These are phyloP conservation scores for Pedinophyceae sp. DNA, from an alignment of 139 green algal genomes.

Conservation along the genomic window DNA sequence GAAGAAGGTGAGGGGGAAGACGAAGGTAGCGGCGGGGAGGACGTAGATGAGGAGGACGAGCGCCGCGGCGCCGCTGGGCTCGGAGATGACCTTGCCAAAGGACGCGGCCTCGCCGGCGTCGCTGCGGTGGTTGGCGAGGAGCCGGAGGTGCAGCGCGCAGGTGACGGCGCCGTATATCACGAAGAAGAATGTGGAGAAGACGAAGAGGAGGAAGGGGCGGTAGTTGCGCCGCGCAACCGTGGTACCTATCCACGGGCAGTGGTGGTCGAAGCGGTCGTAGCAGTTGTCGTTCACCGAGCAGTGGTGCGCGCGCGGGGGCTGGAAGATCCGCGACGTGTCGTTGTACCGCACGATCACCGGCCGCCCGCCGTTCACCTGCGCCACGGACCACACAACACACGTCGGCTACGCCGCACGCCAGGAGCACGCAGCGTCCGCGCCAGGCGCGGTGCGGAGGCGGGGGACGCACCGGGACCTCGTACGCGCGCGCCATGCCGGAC, in stretches of 20 bases:
- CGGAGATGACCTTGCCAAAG: background rate
- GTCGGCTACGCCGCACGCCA: constrained; percentile 5
- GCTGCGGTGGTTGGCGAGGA: background rate
- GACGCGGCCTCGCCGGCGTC: background rate
- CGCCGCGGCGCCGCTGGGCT: background rate
- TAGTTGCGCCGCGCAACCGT: constrained; percentile 90
- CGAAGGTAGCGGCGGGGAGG: constrained; percentile 46
- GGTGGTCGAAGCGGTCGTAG: constrained; percentile 94
- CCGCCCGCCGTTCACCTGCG: constrained; percentile 36
- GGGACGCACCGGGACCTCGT: no score
- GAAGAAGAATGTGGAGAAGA: constrained; percentile 69
- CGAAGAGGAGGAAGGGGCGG: constrained; percentile 86
- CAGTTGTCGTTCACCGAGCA: constrained; percentile 96
- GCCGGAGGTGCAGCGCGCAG: background rate
- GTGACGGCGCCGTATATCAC: constrained; percentile 33
- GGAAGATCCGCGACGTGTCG: constrained; percentile 80
- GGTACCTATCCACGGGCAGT: constrained; percentile 95
- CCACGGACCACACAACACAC: constrained; percentile 17
- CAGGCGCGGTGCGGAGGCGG: background rate
- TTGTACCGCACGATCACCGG: constrained; percentile 54
- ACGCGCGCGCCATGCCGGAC: constrained; percentile 9
- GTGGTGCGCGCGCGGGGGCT: constrained; percentile 81
- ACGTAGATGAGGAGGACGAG: constrained; percentile 11
- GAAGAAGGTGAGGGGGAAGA: constrained; percentile 77
- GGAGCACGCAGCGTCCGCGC: background rate